Evolutionary conservation across 164 flowering plant species (phyloP).

Genomic region (Magnolia sinica): DNA sequence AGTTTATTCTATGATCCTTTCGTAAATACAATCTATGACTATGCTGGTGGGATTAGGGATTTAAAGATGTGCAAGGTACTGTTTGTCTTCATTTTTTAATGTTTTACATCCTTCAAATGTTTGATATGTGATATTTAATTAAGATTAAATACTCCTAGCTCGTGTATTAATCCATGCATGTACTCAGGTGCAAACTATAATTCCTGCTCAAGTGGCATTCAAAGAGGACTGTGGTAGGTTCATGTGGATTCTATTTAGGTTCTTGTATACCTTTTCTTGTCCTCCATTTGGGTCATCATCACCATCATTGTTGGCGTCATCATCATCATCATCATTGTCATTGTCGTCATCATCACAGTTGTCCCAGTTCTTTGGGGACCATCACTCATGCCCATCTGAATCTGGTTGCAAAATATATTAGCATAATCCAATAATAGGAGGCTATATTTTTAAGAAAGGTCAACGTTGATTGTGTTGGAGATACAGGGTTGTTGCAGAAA

Average conservation of each 20-base stretch:
- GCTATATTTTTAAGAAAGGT: too few relatives aligned
- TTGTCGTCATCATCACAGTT: too few relatives aligned
- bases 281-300: background rate
- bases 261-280: background rate
- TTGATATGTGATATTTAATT: background rate
- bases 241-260: slow-evolving; percentile 9
- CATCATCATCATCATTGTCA: too few relatives aligned
- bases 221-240: slow-evolving; percentile 79
- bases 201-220: slow-evolving; percentile 74
- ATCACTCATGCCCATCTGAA: slow-evolving; percentile 1
- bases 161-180: slow-evolving; percentile 9
- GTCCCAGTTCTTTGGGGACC: background rate
- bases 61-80: slow-evolving; percentile 51
- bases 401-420: background rate
- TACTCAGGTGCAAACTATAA: slow-evolving; percentile 67
- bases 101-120: background rate
- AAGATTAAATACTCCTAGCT: background rate
- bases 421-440: background rate
- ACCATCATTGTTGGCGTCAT: too few relatives aligned
- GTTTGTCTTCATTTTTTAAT: background rate
- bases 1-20: slow-evolving; percentile 91
- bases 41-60: slow-evolving; percentile 66
- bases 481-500: too few relatives aligned
- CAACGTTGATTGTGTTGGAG: too few relatives aligned
- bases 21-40: slow-evolving; percentile 60